Evolutionary conservation across 331 rosid genomes (phyloP).

Genomic region (Rosa hybrid): DNA sequence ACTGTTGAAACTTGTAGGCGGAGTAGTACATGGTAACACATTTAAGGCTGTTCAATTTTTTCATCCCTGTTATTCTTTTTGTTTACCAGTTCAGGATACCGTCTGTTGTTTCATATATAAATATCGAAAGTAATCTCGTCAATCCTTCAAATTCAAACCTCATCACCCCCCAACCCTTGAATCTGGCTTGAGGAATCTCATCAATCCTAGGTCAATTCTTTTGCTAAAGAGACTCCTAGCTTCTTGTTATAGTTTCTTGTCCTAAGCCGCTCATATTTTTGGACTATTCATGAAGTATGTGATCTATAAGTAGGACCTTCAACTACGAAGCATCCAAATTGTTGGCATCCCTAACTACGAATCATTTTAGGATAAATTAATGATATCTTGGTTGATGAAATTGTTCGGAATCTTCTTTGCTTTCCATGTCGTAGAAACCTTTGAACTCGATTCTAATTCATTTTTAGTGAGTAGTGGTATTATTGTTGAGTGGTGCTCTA

Average conservation of each 20-base stretch:
- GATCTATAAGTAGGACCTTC: background rate
- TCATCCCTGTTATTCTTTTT: constrained; percentile 20
- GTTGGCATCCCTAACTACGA: background rate
- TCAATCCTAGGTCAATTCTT: background rate
- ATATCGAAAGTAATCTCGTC: background rate
- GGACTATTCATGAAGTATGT: background rate
- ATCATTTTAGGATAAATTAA: background rate
- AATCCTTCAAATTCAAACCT: background rate
- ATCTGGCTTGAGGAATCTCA: background rate
- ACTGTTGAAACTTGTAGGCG: constrained; percentile 20
- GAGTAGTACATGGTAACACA: constrained; percentile 20
- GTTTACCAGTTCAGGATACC: constrained; percentile 1
- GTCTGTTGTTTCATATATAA: constrained; percentile 14
- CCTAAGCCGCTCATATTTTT: background rate
- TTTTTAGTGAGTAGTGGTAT: background rate
- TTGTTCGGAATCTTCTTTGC: background rate
- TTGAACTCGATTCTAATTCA: background rate
- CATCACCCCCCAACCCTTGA: background rate
- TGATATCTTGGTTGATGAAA: background rate
- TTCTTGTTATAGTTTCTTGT: background rate
- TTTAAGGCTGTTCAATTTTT: constrained; percentile 22
- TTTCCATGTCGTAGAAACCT: background rate
- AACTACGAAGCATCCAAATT: background rate
- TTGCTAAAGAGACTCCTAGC: background rate
- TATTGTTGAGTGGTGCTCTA: background rate